Evolutionary conservation across 2,329 filamentous ascomycete species (phyloP).

Genomic region (Aspergillus nomiae): DNA sequence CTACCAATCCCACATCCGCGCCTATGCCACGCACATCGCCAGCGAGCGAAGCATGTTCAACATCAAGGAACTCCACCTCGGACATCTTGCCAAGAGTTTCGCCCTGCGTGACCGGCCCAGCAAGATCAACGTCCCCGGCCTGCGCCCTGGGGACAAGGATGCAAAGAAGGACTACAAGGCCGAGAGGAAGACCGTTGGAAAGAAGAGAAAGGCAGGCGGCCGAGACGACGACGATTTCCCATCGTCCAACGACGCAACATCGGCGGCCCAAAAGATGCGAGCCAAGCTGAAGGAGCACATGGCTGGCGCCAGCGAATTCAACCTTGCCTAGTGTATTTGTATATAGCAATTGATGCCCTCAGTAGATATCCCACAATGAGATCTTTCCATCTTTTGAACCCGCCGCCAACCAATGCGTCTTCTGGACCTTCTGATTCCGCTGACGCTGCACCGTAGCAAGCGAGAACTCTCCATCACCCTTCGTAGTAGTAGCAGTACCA

Average conservation of each 20-base stretch:
- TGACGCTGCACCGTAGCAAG: conserved; percentile 62
- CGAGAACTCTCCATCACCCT: conserved; percentile 15
- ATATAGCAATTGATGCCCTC: conserved; percentile 34
- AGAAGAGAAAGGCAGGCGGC: conserved; percentile 36
- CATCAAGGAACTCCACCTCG: conserved; percentile 86
- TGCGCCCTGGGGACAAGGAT: conserved; percentile 52
- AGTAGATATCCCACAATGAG: conserved; percentile 94
- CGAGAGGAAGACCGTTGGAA: conserved; percentile 40
- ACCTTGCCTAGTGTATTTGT: conserved; percentile 50
- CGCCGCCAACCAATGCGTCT: conserved; percentile 83
- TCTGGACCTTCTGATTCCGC: conserved; percentile 64
- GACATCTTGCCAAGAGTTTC: conserved; percentile 92
- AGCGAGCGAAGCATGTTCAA: conserved; percentile 86
- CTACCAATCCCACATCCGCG: conserved; percentile 88
- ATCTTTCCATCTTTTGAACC: conserved; percentile 95
- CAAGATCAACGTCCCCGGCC: conserved; percentile 64
- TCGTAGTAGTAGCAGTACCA: not conserved
- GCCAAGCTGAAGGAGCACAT: conserved; percentile 55
- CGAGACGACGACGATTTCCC: conserved; percentile 28
- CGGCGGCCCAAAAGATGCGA: conserved; percentile 57
- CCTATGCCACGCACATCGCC: conserved; percentile 90
- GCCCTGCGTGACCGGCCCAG: conserved; percentile 85
- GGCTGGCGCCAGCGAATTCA: conserved; percentile 59
- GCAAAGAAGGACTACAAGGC: conserved; percentile 51
- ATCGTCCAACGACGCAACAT: conserved; percentile 39